phyloP scores from a whole-genome alignment of 176 grass and related monocot species.

The Cymbopogon citratus region DNA sequence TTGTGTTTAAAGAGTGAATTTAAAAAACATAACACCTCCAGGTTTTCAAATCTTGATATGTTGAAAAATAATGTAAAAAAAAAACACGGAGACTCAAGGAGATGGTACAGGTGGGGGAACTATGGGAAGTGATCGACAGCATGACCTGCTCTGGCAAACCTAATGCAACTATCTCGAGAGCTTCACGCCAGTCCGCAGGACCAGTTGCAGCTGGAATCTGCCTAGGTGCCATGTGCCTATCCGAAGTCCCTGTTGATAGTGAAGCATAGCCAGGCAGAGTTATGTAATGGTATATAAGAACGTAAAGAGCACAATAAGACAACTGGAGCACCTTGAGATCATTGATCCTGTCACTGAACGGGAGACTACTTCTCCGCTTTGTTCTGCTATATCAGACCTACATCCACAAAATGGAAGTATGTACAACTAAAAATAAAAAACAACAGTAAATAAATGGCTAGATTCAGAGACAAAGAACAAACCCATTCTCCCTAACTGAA shows the following conservation, averaged over 20 bases:
- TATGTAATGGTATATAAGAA: neutral
- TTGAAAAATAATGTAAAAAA: neutral
- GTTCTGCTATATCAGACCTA: constrained; percentile 79
- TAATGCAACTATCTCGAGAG: constrained; percentile 84
- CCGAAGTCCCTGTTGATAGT: constrained; percentile 59
- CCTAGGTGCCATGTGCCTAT: constrained; percentile 47
- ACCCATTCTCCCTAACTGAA: constrained; percentile 96
- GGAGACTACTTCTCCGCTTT: constrained; percentile 65
- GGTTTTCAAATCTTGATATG: neutral
- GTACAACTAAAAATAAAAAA: neutral
- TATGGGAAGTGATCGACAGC: constrained; percentile 17
- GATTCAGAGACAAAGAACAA: constrained; percentile 14
- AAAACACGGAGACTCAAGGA: neutral
- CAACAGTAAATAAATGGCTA: neutral
- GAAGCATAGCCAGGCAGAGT: constrained; percentile 11
- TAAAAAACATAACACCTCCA: too few species aligned
- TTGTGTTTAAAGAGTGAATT: neutral
- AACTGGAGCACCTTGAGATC: constrained; percentile 54
- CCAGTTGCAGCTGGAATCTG: constrained; percentile 53
- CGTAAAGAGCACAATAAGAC: constrained; percentile 5
- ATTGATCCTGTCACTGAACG: constrained; percentile 60
- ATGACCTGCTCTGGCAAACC: constrained; percentile 85
- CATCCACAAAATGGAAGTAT: constrained; percentile 19
- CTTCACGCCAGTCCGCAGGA: constrained; percentile 93
- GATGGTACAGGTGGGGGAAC: neutral